Percentiles rank a stretch among this genome's conserved stretches.
phyloP scores from a whole-genome alignment of 306 rosid genomes.

The Lathyrus sativus region DNA sequence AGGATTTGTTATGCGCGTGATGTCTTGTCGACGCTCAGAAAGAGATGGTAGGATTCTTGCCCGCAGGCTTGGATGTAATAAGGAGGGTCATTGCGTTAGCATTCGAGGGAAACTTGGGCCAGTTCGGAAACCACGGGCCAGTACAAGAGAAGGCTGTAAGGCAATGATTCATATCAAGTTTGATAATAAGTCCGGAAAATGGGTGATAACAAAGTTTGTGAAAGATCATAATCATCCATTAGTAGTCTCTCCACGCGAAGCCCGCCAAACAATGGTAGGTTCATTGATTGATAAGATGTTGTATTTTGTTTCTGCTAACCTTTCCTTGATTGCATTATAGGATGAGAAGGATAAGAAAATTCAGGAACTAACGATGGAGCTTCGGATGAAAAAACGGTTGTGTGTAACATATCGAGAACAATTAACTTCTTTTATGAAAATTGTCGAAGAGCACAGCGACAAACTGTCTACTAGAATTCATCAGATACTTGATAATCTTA shows the following conservation, averaged over 20 bases:
- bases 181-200: constrained; percentile 80
- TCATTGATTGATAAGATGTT: constrained; percentile 4
- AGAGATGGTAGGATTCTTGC: constrained; percentile 95
- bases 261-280: constrained; percentile 91
- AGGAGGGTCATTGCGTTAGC: constrained; percentile 87
- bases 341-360: constrained; percentile 92
- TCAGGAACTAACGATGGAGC: constrained; percentile 85
- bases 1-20: constrained; percentile 96
- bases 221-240: constrained; percentile 92
- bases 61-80: constrained; percentile 92
- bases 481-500: constrained; percentile 69
- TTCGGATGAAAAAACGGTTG: constrained; percentile 82
- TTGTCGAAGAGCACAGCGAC: constrained; percentile 81
- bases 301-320: not conserved
- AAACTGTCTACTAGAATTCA: constrained; percentile 68
- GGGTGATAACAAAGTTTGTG: constrained; percentile 90
- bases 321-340: constrained; percentile 43
- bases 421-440: constrained; percentile 63
- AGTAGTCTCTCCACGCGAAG: constrained; percentile 89
- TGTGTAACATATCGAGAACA: constrained; percentile 83
- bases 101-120: constrained; percentile 77
- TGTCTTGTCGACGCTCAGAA: constrained; percentile 97
- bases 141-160: constrained; percentile 97
- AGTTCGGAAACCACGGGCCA: constrained; percentile 76
- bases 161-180: constrained; percentile 94